phyloP scores from a whole-genome alignment of 2,329 filamentous ascomycete genomes.

The Stemphylium vesicarium region DNA sequence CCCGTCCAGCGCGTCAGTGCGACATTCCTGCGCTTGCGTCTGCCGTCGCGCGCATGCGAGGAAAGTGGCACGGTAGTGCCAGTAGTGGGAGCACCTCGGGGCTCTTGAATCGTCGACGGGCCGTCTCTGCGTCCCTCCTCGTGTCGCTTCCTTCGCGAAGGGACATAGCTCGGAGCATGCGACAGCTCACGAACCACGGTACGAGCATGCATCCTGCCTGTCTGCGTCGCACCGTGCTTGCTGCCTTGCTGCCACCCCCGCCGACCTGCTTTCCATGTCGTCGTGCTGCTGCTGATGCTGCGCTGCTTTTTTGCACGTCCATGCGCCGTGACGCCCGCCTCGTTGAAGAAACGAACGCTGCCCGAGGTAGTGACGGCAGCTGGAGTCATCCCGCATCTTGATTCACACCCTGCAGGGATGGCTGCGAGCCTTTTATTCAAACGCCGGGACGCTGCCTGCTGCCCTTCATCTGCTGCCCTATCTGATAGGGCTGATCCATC shows the following conservation, averaged over 20 bases:
- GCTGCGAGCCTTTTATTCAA: conserved; percentile 12
- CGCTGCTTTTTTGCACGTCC: background rate
- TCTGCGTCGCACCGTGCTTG: conserved; percentile 6
- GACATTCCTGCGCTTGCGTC: background rate
- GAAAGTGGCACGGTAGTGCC: conserved; percentile 10
- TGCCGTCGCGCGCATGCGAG: conserved; percentile 5
- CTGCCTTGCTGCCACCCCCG: background rate
- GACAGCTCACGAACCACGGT: conserved; percentile 29
- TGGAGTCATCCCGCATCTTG: conserved; percentile 30
- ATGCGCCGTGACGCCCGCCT: conserved; percentile 1
- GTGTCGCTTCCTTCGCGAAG: conserved; percentile 23
- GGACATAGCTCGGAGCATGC: conserved; percentile 14
- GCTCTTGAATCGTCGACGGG: conserved; percentile 28
- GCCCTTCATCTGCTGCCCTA: conserved; percentile 27
- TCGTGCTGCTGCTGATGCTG: background rate
- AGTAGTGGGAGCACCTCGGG: conserved; percentile 25
- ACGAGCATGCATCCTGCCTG: conserved; percentile 21
- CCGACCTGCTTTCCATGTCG: too few species aligned
- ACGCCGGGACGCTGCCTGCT: conserved; percentile 15
- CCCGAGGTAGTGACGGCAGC: conserved; percentile 8
- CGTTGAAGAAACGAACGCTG: background rate
- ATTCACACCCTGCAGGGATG: conserved; percentile 9
- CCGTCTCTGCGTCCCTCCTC: conserved; percentile 26
- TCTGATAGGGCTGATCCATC: conserved; percentile 42
- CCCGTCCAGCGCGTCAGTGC: background rate